Percentiles rank a stretch among this genome's conserved stretches.
Conservation (phyloP, 768 basidiomycete genomes). For the Clavaria fumosa region DNA sequence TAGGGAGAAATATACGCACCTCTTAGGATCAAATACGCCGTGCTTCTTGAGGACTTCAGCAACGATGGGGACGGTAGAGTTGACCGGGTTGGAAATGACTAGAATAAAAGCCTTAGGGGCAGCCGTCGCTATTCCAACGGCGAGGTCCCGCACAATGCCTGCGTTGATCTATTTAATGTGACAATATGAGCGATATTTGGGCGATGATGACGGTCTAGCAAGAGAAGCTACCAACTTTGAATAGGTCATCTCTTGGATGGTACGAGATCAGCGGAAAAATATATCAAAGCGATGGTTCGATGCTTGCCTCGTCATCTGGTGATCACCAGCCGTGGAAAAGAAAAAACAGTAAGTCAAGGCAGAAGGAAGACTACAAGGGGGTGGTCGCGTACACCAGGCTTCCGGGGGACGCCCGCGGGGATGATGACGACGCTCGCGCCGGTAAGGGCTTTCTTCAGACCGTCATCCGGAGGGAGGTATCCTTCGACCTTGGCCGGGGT, state of each 20-base stretch:
- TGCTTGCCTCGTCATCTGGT: conserved; percentile 38
- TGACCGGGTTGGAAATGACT: conserved; percentile 98
- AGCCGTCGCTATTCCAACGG: conserved; percentile 68
- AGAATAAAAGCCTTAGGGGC: conserved; percentile 86
- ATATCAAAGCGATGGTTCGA: conserved; percentile 3
- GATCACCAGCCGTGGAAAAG: conserved; percentile 41
- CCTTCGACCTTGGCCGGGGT: conserved; percentile 77
- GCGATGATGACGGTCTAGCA: not conserved
- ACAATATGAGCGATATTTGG: conserved; percentile 1
- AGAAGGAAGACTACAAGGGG: not conserved
- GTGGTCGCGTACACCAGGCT: conserved; percentile 50
- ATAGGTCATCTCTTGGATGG: conserved; percentile 67
- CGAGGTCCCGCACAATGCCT: conserved; percentile 88
- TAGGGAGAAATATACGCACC: conserved; percentile 27
- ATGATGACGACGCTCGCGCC: conserved; percentile 89
- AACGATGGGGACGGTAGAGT: conserved; percentile 96
- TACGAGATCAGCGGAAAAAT: not conserved
- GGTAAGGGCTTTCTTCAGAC: conserved; percentile 65
- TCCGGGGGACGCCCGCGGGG: conserved; percentile 92
- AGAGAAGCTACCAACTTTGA: conserved; percentile 47
- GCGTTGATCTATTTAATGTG: conserved; percentile 90
- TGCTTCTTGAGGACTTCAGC: conserved; percentile 91
- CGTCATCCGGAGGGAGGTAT: conserved; percentile 65
- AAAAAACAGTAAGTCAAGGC: conserved; percentile 15
- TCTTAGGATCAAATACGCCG: conserved; percentile 82